Percentiles rank a stretch among this genome's conserved stretches.
Conservation (phyloP, 352 stramenopile species). For the Plasmopara halstedii region DNA sequence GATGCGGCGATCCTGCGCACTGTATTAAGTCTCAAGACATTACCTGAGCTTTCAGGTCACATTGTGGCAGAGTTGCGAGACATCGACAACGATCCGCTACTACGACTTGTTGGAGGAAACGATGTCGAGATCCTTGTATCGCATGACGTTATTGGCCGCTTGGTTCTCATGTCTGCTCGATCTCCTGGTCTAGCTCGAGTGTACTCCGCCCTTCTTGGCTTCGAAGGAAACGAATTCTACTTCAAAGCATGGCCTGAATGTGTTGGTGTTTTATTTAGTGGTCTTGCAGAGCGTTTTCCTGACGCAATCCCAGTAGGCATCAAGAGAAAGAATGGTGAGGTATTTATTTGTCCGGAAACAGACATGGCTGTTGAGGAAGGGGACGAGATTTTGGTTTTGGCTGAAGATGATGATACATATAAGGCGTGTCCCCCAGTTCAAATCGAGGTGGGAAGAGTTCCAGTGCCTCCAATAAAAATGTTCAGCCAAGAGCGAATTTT, state of each 20-base stretch:
- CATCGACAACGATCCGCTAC: slow-evolving; percentile 80
- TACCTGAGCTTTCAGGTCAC: slow-evolving; percentile 58
- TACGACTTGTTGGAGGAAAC: slow-evolving; percentile 69
- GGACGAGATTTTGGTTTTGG: slow-evolving; percentile 76
- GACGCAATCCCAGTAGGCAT: slow-evolving; percentile 78
- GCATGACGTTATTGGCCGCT: slow-evolving; percentile 83
- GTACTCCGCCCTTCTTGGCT: slow-evolving; percentile 66
- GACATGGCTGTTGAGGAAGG: slow-evolving; percentile 28
- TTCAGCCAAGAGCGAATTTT: slow-evolving; percentile 55
- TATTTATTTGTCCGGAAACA: slow-evolving; percentile 50
- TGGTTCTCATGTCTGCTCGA: slow-evolving; percentile 81
- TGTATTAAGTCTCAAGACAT: slow-evolving; percentile 72
- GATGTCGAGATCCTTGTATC: slow-evolving; percentile 80
- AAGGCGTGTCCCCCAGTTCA: slow-evolving; percentile 37
- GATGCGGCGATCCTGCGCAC: slow-evolving; percentile 72
- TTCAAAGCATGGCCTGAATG: slow-evolving; percentile 83
- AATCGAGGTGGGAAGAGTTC: slow-evolving; percentile 34
- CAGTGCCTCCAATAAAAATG: slow-evolving; percentile 14
- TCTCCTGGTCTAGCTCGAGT: slow-evolving; percentile 71
- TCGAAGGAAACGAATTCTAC: slow-evolving; percentile 88
- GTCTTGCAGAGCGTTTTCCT: slow-evolving; percentile 65
- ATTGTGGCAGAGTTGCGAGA: slow-evolving; percentile 85
- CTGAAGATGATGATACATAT: slow-evolving; percentile 86
- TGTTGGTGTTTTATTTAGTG: slow-evolving; percentile 50
- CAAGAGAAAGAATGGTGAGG: slow-evolving; percentile 44